Conservation (phyloP, 148 eudicot genomes). For the Vaccinium myrtillus region DNA sequence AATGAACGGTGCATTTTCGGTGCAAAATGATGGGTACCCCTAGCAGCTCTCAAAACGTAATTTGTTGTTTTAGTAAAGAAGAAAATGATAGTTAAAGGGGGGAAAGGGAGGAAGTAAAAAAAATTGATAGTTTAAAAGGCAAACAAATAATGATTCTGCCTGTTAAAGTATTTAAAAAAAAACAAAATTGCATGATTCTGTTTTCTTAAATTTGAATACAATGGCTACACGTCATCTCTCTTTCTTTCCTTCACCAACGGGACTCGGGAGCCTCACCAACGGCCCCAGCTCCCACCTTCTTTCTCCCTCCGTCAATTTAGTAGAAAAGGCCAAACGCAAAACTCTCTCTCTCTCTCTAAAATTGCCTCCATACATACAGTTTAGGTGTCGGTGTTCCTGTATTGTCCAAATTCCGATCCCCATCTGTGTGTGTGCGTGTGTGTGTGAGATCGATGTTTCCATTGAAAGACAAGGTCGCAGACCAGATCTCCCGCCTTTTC, state of each 20-base stretch:
- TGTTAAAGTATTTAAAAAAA: no score
- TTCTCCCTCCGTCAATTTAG: not conserved
- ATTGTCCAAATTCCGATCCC: not conserved
- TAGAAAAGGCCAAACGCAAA: not conserved
- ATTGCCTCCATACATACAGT: not conserved
- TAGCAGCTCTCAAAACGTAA: no score
- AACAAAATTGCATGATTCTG: no score
- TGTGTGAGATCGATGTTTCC: slow-evolving; percentile 33
- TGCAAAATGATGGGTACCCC: no score
- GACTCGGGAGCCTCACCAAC: not conserved
- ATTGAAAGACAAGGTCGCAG: slow-evolving; percentile 50
- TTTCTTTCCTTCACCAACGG: not conserved
- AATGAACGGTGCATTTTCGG: no score
- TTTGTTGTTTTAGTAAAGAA: no score
- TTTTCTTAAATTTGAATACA: no score
- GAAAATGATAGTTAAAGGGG: no score
- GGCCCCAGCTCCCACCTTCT: not conserved
- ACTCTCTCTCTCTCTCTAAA: not conserved
- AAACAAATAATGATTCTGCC: no score
- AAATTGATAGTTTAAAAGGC: no score
- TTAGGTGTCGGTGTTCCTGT: not conserved
- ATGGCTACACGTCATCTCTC: no score
- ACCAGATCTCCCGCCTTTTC: slow-evolving; percentile 52
- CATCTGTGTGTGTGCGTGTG: not conserved
- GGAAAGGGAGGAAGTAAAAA: no score